Evolutionary conservation across 164 flowering plant genomes (phyloP).

Genomic region (Vitis amurensis): DNA sequence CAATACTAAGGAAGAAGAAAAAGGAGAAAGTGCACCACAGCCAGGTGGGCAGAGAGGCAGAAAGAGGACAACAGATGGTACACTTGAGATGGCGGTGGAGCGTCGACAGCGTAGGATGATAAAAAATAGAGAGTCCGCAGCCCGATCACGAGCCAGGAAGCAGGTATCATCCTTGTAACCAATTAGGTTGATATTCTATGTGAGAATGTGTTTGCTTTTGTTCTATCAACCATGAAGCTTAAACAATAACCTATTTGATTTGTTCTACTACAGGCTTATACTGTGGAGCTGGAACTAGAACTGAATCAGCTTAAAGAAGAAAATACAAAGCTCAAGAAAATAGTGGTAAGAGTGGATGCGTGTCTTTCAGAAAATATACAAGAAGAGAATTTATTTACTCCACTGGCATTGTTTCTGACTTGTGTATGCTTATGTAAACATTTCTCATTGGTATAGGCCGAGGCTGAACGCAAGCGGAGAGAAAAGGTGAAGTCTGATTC

Average conservation of each 20-base stretch:
- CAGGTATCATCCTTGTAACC: slow-evolving; percentile 20
- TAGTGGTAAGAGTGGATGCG: slow-evolving; percentile 15
- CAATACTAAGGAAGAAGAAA: slow-evolving; percentile 2
- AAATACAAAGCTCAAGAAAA: slow-evolving; percentile 29
- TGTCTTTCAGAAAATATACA: background rate
- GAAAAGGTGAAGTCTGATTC: slow-evolving; percentile 17
- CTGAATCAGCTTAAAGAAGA: slow-evolving; percentile 40
- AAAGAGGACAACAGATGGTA: slow-evolving; percentile 25
- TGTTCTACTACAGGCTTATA: slow-evolving; percentile 32
- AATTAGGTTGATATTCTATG: background rate
- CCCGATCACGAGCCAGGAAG: slow-evolving; percentile 35
- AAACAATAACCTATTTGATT: background rate
- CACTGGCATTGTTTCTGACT: too few species aligned
- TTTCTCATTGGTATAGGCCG: slow-evolving; percentile 16
- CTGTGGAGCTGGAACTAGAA: slow-evolving; percentile 45
- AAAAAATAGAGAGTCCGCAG: slow-evolving; percentile 39
- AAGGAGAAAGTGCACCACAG: background rate
- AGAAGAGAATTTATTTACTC: background rate
- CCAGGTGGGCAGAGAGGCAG: background rate
- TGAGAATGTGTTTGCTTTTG: too few species aligned
- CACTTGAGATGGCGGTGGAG: slow-evolving; percentile 30
- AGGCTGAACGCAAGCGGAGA: slow-evolving; percentile 14
- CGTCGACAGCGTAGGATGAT: slow-evolving; percentile 38
- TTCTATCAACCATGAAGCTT: too few species aligned
- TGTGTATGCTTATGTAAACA: background rate